Evolutionary conservation across 805 yeast species (phyloP), one percentile per base, ranked within the genome.

Genomic region (Yamadazyma insecticola): DNA sequence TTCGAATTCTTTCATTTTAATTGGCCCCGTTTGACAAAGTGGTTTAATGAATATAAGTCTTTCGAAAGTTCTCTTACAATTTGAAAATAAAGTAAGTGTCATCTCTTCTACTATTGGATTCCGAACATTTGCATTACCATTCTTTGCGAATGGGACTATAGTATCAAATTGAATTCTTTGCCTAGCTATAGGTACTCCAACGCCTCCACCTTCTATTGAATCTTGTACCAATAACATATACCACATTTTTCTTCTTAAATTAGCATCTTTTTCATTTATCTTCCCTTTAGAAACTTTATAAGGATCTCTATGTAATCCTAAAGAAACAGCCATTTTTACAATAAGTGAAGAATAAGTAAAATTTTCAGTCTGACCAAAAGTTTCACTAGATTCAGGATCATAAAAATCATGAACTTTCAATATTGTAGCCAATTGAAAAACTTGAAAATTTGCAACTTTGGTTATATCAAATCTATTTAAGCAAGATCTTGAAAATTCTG

Each of bases 321-420:
- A 36, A 3, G 57, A 44, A 33, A 51, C 53, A 2, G 68, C 65
- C 63, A 63, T 60, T 32, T 63, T 61, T 8, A 60, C 36, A 22
- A 64, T 30, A 16, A 49, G 26, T 1, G 80, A 74, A 13, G 69
- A 50, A 31, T 72, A 67, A 5, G 75, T 67, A 44, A 70, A 77
- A 2, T 76, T 67, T 29, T 74, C 75, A 23, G 76, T 80, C 33
- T 74, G 80, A 46, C 74, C 82, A 3, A 61, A 56, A 2, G 70
- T 64, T 43, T 74, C 78, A 16, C 78, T 79, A 45, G 72, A 76
- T 37, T 69, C 75, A 0, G 78, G 78, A 0, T 75, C 57, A 30
- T 50, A 56, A 20, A 53, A 57, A 39, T 57, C 72, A 50, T 76
- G 78, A 13, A 70, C 50, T 36, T 74, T 62, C 57, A 74, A 61